Base-by-base conservation (phyloP, 805 yeast species). In the Candida odintsovae region DNA sequence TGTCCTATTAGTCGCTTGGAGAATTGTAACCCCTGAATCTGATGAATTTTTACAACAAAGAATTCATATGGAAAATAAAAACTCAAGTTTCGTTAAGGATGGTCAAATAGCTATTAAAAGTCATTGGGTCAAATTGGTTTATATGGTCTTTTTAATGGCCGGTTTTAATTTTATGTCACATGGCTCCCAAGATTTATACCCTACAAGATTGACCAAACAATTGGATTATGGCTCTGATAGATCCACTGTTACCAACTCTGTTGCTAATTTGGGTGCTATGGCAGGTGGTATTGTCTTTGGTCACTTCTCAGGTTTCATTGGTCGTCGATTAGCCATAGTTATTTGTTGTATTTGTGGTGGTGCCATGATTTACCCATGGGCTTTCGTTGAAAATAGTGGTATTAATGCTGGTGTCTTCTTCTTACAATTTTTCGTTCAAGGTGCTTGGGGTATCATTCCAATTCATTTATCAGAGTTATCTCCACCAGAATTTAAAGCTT, bases 381-480 rank as follows among this genome's bases (percentile, higher is more conserved):
- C 80, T 1, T 77, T 71, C 63, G 57, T 76, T 56, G 39, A 71
- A 62, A 62, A 63, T 29, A 65, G 67, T 35, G 81, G 73, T 16
- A 72, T 77, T 48, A 74, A 75, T 52, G 83, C 82, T 0, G 83
- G 82, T 50, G 84, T 67, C 1, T 80, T 80, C 61, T 79, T 77
- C 65, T 63, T 80, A 49, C 86, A 80, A 58, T 76, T 76, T 58
- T 77, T 74, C 49, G 85, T 82, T 44, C 85, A 80, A 65, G 86
- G 86, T 56, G 79, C 82, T 23, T 82, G 84, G 82, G 86, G 86
- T 55, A 80, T 79, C 38, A 69, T 76, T 45, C 86, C 86, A 45
- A 70, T 79, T 48, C 83, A 80, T 62, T 65, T 82, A 45, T 69
- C 80, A 4, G 86, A 80, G 62, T 68, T 82, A 50, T 72, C 83